Conservation (phyloP, 2,329 filamentous ascomycete species). For the Hypoxylon sp. region DNA sequence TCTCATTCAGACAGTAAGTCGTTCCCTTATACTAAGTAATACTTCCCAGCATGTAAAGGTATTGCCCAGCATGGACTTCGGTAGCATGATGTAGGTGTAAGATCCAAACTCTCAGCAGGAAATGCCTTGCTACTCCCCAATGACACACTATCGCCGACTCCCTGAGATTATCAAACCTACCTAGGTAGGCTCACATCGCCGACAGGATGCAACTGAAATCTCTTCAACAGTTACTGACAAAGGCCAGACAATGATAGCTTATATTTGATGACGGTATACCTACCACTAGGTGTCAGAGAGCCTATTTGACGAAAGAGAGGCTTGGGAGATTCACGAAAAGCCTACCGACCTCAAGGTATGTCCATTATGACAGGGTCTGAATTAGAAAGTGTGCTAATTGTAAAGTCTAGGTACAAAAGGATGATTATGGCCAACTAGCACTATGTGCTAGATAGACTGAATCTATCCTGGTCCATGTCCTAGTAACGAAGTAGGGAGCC, state of each 20-base stretch:
- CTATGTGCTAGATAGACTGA: constrained; percentile 43
- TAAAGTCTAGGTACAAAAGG: constrained; percentile 43
- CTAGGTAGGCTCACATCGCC: not conserved
- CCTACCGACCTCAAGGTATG: not conserved
- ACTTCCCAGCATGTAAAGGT: not conserved
- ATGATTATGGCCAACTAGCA: constrained; percentile 36
- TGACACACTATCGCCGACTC: not conserved
- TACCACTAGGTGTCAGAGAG: not conserved
- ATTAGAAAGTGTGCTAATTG: constrained; percentile 12
- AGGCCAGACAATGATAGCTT: not conserved
- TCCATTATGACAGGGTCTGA: not conserved
- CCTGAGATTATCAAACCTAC: not conserved
- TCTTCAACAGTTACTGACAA: not conserved
- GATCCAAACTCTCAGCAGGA: not conserved
- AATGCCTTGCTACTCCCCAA: not conserved
- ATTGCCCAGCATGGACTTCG: not conserved
- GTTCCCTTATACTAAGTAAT: not conserved
- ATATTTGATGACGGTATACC: not conserved
- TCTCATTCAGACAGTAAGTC: not conserved
- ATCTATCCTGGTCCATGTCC: constrained; percentile 47
- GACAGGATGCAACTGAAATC: not conserved
- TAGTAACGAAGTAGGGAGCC: constrained; percentile 19
- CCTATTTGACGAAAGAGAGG: not conserved
- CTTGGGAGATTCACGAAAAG: not conserved
- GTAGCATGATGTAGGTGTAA: not conserved